Percentiles rank a stretch among this genome's conserved stretches.
Conservation (phyloP, 768 basidiomycete genomes). For the Lactifluus pinguis region DNA sequence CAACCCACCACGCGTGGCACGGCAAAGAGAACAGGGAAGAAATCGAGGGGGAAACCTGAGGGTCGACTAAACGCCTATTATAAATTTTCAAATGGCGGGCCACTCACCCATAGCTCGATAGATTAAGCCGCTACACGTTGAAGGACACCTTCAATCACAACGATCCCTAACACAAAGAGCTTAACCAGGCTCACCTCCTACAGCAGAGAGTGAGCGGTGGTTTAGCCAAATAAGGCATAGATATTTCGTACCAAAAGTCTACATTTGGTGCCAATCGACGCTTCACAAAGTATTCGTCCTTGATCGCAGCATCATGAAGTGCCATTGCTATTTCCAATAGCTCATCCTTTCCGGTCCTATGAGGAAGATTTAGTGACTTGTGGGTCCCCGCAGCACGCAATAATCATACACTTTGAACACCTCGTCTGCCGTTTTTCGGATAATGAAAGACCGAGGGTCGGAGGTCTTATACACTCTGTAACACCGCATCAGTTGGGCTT, state of each 20-base stretch:
- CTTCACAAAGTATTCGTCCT: conserved; percentile 81
- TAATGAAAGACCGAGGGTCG: conserved; percentile 85
- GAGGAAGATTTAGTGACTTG: background rate
- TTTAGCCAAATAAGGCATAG: background rate
- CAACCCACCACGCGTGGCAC: conserved; percentile 90
- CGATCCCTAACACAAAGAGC: no score
- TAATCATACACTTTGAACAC: conserved; percentile 77
- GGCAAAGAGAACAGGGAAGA: conserved; percentile 89
- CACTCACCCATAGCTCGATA: conserved; percentile 82
- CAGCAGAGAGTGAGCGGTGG: conserved; percentile 4
- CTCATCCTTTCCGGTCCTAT: conserved; percentile 76
- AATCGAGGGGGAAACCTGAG: conserved; percentile 87
- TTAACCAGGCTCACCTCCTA: conserved; percentile 39
- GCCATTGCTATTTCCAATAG: conserved; percentile 85
- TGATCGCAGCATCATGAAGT: conserved; percentile 80
- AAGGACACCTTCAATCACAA: background rate
- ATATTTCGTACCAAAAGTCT: conserved; percentile 68
- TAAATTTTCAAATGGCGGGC: background rate
- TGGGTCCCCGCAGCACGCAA: background rate
- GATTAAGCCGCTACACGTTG: conserved; percentile 57
- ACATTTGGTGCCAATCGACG: conserved; percentile 83
- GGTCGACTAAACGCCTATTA: conserved; percentile 1
- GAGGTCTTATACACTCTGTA: conserved; percentile 70
- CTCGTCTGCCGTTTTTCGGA: conserved; percentile 82
- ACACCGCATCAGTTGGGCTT: background rate